A percentile compares a stretch with the other conserved stretches of the same genome.
Conservation (phyloP, 306 rosid species). For the Calophaca sinica region DNA sequence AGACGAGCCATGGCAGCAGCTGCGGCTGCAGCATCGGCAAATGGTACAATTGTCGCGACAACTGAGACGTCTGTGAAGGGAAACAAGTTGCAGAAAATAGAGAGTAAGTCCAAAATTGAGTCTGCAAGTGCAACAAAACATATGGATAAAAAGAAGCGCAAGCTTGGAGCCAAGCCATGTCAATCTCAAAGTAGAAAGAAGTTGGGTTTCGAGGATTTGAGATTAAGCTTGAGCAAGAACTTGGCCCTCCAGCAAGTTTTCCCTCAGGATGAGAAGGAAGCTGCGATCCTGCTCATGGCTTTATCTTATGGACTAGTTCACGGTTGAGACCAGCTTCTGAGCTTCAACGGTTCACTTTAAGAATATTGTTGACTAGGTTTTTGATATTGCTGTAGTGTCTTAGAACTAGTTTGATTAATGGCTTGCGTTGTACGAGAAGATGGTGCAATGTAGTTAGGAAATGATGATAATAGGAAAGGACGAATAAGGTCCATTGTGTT, state of each 20-base stretch:
- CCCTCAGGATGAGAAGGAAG: slow-evolving; percentile 98
- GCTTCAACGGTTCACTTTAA: slow-evolving; percentile 5
- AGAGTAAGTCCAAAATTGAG: slow-evolving; percentile 45
- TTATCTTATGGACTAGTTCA: slow-evolving; percentile 89
- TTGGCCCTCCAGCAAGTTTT: slow-evolving; percentile 71
- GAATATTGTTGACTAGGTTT: slow-evolving; percentile 37
- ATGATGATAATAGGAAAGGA: slow-evolving; percentile 10
- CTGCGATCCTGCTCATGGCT: slow-evolving; percentile 93
- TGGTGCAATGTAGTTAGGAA: slow-evolving; percentile 26
- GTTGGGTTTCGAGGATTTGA: slow-evolving; percentile 70
- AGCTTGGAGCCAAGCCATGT: slow-evolving; percentile 21
- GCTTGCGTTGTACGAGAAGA: slow-evolving; percentile 31
- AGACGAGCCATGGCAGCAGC: slow-evolving; percentile 79
- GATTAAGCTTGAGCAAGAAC: slow-evolving; percentile 61
- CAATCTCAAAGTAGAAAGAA: slow-evolving; percentile 49
- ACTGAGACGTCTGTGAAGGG: slow-evolving; percentile 49
- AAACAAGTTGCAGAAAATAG: slow-evolving; percentile 45
- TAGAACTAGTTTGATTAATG: slow-evolving; percentile 36
- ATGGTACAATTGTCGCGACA: slow-evolving; percentile 48
- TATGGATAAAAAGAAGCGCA: slow-evolving; percentile 44
- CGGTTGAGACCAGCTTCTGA: slow-evolving; percentile 55
- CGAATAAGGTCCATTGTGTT: slow-evolving; percentile 34
- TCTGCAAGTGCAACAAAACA: not conserved
- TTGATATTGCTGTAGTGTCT: slow-evolving; percentile 18
- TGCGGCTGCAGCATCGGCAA: slow-evolving; percentile 64